Percentiles rank a stretch among this genome's conserved stretches.
These are phyloP conservation scores for Talaromyces albobiverticillius DNA, from an alignment of 2,329 filamentous ascomycete genomes.

Conservation along the genomic window DNA sequence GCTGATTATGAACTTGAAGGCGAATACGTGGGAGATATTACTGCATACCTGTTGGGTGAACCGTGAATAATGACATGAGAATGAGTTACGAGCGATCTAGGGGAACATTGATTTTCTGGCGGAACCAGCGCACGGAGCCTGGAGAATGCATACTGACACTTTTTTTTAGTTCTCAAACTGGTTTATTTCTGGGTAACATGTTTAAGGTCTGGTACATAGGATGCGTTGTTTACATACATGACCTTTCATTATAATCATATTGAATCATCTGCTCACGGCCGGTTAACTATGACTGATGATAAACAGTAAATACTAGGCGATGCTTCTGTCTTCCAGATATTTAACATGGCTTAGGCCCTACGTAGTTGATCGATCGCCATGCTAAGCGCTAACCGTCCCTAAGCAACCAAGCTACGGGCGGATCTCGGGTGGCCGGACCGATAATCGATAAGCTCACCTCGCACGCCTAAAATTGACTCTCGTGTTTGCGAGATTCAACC, in stretches of 20 bases:
- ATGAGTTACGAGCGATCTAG: constrained; percentile 15
- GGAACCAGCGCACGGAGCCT: constrained; percentile 24
- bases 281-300: too few species aligned
- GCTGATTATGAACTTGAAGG: constrained; percentile 84
- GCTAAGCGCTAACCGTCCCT: too few species aligned
- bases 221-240: not conserved
- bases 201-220: constrained; percentile 4
- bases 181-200: not conserved
- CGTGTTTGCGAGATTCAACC: not conserved
- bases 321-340: too few species aligned
- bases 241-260: too few species aligned
- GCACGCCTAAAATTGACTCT: too few species aligned
- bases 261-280: too few species aligned
- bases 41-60: constrained; percentile 78
- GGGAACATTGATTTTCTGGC: constrained; percentile 1
- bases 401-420: too few species aligned
- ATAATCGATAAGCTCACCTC: too few species aligned
- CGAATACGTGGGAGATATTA: constrained; percentile 86
- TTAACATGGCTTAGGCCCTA: too few species aligned
- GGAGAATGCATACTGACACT: constrained; percentile 22
- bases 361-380: too few species aligned
- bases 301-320: too few species aligned
- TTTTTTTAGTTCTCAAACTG: constrained; percentile 5
- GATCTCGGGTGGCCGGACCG: too few species aligned
- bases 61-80: constrained; percentile 42